Base-by-base conservation (phyloP, 805 yeast species). In the Ogataea neopini region DNA sequence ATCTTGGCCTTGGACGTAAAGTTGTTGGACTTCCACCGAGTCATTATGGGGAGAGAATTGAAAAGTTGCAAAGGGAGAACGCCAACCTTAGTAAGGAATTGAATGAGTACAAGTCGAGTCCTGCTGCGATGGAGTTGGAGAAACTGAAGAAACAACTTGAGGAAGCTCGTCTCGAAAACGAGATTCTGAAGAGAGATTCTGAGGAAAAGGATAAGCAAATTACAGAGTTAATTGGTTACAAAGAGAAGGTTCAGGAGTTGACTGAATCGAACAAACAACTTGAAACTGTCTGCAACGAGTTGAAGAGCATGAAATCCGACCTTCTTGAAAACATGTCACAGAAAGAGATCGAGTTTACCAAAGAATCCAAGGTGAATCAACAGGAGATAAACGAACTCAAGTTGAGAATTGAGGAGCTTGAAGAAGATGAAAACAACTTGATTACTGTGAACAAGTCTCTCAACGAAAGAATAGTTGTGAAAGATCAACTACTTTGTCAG, bases 301-400 rank as follows among this genome's bases (percentile, higher is more conserved):
- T 71, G 47, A 62, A 59, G 43, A 48, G 60, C 4, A 74, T 81
- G 72, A 86, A 85, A 59, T 71, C 75, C 25, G 90, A 86, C 54
- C 65, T 88, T 18, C 63, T 84, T 11, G 86, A 83, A 15, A 86
- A 84, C 57, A 74, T 87, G 81, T 69, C 85, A 0, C 75, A 82
- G 26, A 77, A 84, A 52, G 90, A 86, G 54, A 60, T 60, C 9
- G 90, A 84, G 41, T 76, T 77, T 52, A 66, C 72, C 2, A 71
- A 70, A 30, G 91, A 86, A 54, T 67, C 84, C 1, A 72, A 73
- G 38, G 48, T 60, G 3, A 69, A 77, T 15, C 77, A 76, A 47
- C 69, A 71, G 8, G 84, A 84, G 49, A 71, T 81, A 43, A 77
- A 74, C 34, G 64, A 64, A 14, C 60, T 81, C 44, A 74, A 71